Base-by-base conservation (phyloP, 2,329 filamentous ascomycete species). In the Eurotiales sp. region DNA sequence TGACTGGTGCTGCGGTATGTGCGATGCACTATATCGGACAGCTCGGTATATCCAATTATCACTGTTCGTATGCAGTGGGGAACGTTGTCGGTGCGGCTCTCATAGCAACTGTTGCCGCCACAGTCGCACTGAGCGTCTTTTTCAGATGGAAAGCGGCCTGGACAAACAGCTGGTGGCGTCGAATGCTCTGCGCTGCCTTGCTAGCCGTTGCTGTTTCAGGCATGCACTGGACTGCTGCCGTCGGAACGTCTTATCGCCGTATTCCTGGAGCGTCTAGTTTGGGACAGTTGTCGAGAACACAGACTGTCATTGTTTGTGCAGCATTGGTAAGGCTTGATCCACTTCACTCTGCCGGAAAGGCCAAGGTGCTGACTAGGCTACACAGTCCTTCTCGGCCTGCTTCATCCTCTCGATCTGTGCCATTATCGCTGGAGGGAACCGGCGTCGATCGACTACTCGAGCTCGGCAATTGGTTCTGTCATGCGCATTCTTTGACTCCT, bases 1-100 rank as follows among this genome's bases (percentile, higher is more conserved):
- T 91, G 39, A 86, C 86, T 1, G 90, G 90, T 12, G 75, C 83
- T 4, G 85, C 88, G 19, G 85, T 93, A 45, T 89, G 86, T 54
- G 87, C 86, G 27, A 93, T 95, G 89, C 88, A 95, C 66, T 95
- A 93, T 61, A 75, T 92, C 15, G 88, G 88, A n/a, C 90, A 95
- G 64, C 81, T 86, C 27, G 89, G 88, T 29, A 90, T 92, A 55
- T 77, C 78, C 23, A 92, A 95, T 65, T 95, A 93, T 63, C 69
- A 65, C 3, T 85, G 87, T 59, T 70, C 75, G 10, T 90, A 91
- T 59, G 67, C 71, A 3, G 63, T 72, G 12, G 71, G 70, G 19
- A 82, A 83, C 61, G 78, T 95, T 14, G 71, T 85, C 2, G 87
- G 85, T 2, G 82, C 89, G 4, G 82, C 82, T 17, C 65, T 86